Evolutionary conservation across 2,329 filamentous ascomycete species (phyloP).

Genomic region (Pseudogymnoascus pannorum): DNA sequence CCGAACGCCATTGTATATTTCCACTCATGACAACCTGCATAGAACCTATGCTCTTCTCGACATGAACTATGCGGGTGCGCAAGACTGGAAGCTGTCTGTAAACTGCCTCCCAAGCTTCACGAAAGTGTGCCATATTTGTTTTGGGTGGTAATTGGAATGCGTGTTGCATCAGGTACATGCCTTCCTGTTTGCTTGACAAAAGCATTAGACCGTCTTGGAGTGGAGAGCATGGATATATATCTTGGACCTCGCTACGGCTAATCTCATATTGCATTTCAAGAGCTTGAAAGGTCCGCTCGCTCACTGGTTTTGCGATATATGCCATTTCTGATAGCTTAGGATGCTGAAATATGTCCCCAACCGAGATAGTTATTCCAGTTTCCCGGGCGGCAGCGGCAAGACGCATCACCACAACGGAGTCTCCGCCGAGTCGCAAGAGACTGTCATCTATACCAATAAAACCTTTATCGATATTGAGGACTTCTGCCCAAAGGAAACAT

Average conservation of each 20-base stretch:
- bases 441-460: conserved; percentile 33
- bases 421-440: conserved; percentile 41
- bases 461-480: conserved; percentile 11
- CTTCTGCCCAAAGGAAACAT: conserved; percentile 11
- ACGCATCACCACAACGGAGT: conserved; percentile 38
- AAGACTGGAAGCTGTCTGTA: conserved; percentile 11
- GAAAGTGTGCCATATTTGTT: conserved; percentile 18
- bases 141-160: conserved; percentile 16
- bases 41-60: conserved; percentile 9
- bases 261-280: neutral
- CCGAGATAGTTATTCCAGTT: conserved; percentile 3
- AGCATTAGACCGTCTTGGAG: conserved; percentile 33
- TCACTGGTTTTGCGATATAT: neutral
- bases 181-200: conserved; percentile 26
- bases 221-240: conserved; percentile 32
- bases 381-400: conserved; percentile 26
- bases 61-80: conserved; percentile 12
- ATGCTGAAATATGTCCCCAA: conserved; percentile 10
- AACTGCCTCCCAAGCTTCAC: conserved; percentile 12
- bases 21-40: neutral
- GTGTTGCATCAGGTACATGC: conserved; percentile 30
- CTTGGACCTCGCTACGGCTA: conserved; percentile 21
- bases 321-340: conserved; percentile 8
- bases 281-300: neutral
- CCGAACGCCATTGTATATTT: neutral